Percentiles rank a stretch among this genome's conserved stretches.
These are phyloP conservation scores for Umbelopsis isabellina DNA, from an alignment of 192 early-diverging fungal species.

Conservation along the genomic window DNA sequence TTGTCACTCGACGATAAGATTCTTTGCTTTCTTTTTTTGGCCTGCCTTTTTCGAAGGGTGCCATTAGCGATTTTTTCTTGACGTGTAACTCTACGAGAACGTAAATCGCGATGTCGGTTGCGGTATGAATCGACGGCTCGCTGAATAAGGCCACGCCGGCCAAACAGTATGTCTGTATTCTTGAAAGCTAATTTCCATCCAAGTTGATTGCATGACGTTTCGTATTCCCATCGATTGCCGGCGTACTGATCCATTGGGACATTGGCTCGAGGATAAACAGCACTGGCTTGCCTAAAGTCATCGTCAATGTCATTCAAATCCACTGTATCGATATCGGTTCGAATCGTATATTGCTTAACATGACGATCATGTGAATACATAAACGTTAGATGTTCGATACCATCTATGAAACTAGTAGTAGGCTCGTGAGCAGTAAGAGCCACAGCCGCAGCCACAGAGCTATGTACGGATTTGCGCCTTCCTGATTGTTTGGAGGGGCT, in stretches of 20 bases:
- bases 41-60: constrained; percentile 48
- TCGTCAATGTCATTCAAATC: constrained; percentile 20
- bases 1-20: too few relatives aligned
- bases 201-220: constrained; percentile 71
- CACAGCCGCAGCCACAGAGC: constrained; percentile 36
- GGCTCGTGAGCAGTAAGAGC: constrained; percentile 39
- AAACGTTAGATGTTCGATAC: constrained; percentile 38
- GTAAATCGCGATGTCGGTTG: constrained; percentile 61
- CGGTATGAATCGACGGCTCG: constrained; percentile 77
- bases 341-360: constrained; percentile 36
- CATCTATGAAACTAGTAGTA: constrained; percentile 23
- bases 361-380: constrained; percentile 36
- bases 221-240: constrained; percentile 82
- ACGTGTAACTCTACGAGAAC: constrained; percentile 66
- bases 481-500: neutral
- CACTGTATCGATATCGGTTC: constrained; percentile 34
- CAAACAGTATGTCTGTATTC: constrained; percentile 61
- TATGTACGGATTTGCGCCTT: constrained; percentile 24
- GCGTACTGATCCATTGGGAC: constrained; percentile 48
- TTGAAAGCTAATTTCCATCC: constrained; percentile 76
- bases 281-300: constrained; percentile 27
- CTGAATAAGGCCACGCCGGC: constrained; percentile 74
- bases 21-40: constrained; percentile 22
- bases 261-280: constrained; percentile 72
- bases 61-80: constrained; percentile 71